Percentiles rank a stretch among this genome's conserved stretches.
Conservation (phyloP, 2,329 filamentous ascomycete genomes). For the Cladorrhinum sp. region DNA sequence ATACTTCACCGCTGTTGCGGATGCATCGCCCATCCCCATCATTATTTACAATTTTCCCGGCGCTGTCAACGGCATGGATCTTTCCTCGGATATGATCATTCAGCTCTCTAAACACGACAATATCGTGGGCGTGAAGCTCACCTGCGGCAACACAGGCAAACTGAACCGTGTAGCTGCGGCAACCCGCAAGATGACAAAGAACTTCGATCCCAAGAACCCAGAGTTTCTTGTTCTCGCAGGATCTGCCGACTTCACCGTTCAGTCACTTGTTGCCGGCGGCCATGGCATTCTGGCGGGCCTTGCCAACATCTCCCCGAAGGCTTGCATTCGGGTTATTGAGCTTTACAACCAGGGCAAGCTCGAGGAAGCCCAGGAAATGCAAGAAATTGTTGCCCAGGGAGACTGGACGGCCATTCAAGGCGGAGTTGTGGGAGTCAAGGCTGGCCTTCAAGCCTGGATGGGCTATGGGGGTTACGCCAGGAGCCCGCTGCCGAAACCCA, state of each 20-base stretch:
- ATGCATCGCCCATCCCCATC: constrained; percentile 60
- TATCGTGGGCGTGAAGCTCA: constrained; percentile 67
- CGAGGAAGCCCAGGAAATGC: constrained; percentile 59
- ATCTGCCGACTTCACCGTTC: constrained; percentile 69
- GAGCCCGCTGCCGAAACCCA: constrained; percentile 51
- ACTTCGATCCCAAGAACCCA: constrained; percentile 35
- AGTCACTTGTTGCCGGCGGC: constrained; percentile 65
- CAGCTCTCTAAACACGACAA: constrained; percentile 59
- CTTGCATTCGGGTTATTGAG: constrained; percentile 60
- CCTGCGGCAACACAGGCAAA: constrained; percentile 69
- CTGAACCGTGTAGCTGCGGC: constrained; percentile 61
- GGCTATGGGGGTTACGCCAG: constrained; percentile 60
- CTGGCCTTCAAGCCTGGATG: constrained; percentile 61
- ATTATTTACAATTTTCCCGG: constrained; percentile 70
- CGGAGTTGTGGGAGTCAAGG: constrained; percentile 70
- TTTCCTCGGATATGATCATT: constrained; percentile 61
- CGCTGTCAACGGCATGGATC: constrained; percentile 60
- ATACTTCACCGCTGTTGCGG: constrained; percentile 65
- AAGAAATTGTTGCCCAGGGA: constrained; percentile 63
- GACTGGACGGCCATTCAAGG: constrained; percentile 72
- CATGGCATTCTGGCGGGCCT: constrained; percentile 70
- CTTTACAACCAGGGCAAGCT: constrained; percentile 57
- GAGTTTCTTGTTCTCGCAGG: constrained; percentile 69
- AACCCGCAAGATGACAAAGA: constrained; percentile 43
- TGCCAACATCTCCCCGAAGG: constrained; percentile 67